Base-by-base conservation (phyloP, 495 filamentous ascomycete genomes). In the Xanthoparmelia taractica region DNA sequence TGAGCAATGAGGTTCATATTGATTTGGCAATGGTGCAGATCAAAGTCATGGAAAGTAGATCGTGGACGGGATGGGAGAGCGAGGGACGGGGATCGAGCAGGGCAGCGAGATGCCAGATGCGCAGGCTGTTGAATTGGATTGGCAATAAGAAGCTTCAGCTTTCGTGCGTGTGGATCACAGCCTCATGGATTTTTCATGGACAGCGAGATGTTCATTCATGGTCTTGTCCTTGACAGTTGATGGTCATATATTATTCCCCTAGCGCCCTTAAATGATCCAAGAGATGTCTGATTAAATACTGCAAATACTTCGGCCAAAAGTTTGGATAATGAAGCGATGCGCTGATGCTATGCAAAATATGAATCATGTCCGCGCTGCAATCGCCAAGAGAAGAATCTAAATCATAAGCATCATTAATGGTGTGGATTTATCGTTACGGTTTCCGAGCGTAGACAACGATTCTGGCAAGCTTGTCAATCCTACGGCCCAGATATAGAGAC, bases 371-470 rank as follows among this genome's bases (percentile, higher is more conserved):
- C 10, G 25, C 4, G 15, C 17, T 17, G 11, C 5, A 7, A 0
- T 13, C 43, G 25, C 6, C 25, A 10, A 31, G 12, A 29, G 2
- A 31, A 29, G 25, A 50, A 11, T 2, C 23, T 10, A 27, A 3
- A 29, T 4, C 25, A 20, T 29, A 25, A 15, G 12, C 12, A 31
- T 31, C 47, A 25, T n/a, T 31, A 33, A 33, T 0, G 5, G 15
- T 50, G 47, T 2, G 33, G 34, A 37, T 23, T 18, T 13, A 34
- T 61, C 38, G 59, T 45, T 54, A 31, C 27, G 70, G 69, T 58
- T 71, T 72, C 38, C 65, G 66, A 20, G 66, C 70, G 58, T 66
- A 72, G 18, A 72, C 69, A 15, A 71, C 67, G 43, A 43, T 56
- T 57, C 70, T 72, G 20, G 55, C 59, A 41, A 67, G 64, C 18